Evolutionary conservation across 1,284 basidiomycete genomes (phyloP).

Genomic region (Papiliotrema flavescens): DNA sequence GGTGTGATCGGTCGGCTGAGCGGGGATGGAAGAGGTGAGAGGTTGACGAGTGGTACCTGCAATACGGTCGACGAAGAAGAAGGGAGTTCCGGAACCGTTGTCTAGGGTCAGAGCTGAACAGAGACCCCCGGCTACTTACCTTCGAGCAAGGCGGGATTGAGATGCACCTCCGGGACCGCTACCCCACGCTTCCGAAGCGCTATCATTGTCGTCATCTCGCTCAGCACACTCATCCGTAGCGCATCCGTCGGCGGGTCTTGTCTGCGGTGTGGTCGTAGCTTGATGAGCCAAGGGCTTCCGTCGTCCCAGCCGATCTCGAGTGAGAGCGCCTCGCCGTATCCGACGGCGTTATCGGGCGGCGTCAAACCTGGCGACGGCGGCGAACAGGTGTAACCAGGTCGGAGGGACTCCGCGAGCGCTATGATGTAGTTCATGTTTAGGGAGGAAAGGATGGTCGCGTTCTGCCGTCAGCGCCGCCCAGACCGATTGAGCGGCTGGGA

Average conservation of each 20-base stretch:
- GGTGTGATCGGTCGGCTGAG: neutral
- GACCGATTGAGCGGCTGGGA: no score
- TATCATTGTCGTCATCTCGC: constrained; percentile 1
- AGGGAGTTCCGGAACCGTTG: neutral
- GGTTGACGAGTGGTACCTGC: neutral
- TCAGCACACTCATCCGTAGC: neutral
- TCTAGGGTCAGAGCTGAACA: neutral
- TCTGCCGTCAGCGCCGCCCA: no score
- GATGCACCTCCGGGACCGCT: neutral
- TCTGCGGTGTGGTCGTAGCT: no score
- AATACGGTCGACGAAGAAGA: neutral
- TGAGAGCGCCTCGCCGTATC: neutral
- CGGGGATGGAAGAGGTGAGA: neutral
- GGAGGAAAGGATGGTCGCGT: no score
- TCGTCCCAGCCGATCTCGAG: neutral
- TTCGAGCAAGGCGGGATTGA: neutral
- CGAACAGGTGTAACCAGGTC: neutral
- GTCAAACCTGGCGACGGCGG: neutral
- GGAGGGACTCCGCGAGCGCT: neutral
- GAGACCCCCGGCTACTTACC: neutral
- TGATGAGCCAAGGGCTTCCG: no score
- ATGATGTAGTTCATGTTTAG: neutral
- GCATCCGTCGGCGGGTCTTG: no score
- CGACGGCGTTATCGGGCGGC: neutral
- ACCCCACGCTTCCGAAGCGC: neutral